phyloP scores from a whole-genome alignment of 345 rosid species.

The Gossypium thurberi region DNA sequence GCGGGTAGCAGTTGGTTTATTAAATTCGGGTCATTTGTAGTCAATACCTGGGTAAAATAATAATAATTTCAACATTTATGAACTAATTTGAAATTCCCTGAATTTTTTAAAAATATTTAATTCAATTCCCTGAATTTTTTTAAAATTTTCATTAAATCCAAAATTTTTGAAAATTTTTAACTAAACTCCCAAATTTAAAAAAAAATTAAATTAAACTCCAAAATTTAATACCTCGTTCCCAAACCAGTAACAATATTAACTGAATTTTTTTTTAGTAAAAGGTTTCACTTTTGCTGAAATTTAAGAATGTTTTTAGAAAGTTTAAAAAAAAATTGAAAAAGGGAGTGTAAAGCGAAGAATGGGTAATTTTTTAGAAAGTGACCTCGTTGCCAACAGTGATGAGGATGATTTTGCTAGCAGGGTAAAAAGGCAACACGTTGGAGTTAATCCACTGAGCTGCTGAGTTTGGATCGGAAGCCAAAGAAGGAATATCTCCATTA shows the following conservation, averaged over 20 bases:
- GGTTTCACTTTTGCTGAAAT: neutral
- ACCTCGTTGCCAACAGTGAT: conserved; percentile 94
- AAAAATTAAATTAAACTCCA: no score
- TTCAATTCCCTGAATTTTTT: no score
- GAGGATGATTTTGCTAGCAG: conserved; percentile 74
- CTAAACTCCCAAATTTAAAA: no score
- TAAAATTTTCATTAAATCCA: no score
- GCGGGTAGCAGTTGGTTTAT: conserved; percentile 81
- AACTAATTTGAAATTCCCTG: neutral
- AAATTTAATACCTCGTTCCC: no score
- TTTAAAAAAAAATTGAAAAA: no score
- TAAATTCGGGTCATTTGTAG: conserved; percentile 56
- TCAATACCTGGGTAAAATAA: conserved; percentile 42
- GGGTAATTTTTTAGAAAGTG: neutral
- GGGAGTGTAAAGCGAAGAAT: neutral
- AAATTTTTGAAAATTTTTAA: no score
- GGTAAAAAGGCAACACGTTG: conserved; percentile 70
- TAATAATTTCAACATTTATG: neutral
- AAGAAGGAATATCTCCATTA: conserved; percentile 68
- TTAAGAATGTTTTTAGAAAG: neutral
- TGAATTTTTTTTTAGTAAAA: neutral
- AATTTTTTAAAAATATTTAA: neutral
- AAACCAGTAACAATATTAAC: no score
- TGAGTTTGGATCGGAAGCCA: conserved; percentile 72
- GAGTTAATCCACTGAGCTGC: conserved; percentile 71